A percentile compares a stretch with the other conserved stretches of the same genome.
These are phyloP conservation scores for Phialophora tarda DNA, from an alignment of 2,329 filamentous ascomycete genomes.

Conservation along the genomic window DNA sequence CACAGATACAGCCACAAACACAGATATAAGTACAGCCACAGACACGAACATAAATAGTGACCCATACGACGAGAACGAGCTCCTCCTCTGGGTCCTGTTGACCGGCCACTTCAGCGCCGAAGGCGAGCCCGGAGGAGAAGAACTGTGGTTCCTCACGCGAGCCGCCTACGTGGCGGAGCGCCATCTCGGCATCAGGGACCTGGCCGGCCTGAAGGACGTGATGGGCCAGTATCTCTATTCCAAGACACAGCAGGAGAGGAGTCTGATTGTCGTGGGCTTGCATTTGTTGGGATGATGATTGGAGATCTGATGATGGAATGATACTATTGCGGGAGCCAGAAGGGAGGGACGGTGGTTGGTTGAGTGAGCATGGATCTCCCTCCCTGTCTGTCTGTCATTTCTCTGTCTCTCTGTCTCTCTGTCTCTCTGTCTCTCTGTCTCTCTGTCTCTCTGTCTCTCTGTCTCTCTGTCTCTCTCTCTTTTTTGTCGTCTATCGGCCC, in stretches of 20 bases:
- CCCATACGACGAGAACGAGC: slow-evolving; percentile 16
- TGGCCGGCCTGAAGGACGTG: slow-evolving; percentile 19
- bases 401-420: no score
- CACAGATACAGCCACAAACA: not conserved
- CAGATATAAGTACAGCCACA: not conserved
- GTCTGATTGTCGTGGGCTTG: slow-evolving; percentile 15
- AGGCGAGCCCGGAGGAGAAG: slow-evolving; percentile 21
- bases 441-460: no score
- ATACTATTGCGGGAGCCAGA: no score
- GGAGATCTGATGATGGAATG: no score
- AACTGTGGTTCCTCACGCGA: slow-evolving; percentile 24
- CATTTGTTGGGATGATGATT: slow-evolving; percentile 15
- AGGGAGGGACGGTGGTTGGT: no score
- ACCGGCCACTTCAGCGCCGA: slow-evolving; percentile 29
- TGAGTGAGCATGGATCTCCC: no score
- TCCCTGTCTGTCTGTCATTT: no score
- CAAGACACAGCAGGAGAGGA: slow-evolving; percentile 21
- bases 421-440: no score
- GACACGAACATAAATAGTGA: not conserved
- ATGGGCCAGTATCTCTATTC: slow-evolving; percentile 25
- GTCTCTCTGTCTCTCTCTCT: no score
- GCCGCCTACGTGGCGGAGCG: slow-evolving; percentile 21
- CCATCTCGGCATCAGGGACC: slow-evolving; percentile 11
- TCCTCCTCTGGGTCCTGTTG: slow-evolving; percentile 28
- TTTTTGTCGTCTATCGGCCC: no score